Evolutionary conservation across 495 filamentous ascomycete species (phyloP), one percentile per base, ranked within the genome.

Genomic region (Daldinia vernicosa): DNA sequence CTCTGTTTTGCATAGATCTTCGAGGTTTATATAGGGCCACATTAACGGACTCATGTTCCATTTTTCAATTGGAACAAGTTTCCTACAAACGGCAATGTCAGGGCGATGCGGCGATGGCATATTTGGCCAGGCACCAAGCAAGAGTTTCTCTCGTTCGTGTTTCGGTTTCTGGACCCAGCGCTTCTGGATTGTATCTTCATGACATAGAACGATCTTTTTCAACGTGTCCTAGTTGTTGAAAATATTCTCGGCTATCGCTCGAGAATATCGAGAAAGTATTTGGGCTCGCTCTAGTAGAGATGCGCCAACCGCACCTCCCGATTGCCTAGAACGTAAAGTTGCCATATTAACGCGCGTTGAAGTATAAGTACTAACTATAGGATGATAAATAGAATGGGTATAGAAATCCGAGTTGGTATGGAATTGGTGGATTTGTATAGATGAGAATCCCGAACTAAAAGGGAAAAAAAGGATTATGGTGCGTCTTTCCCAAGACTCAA

Each of bases 21-120:
- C 84, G 17, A 80, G 76, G 53, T 87, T 88, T 51, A 86, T 79
- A 55, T 78, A 74, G 0, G 85, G 86, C 75, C 78, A 83, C 61
- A 80, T 47, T 8, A 68, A 65, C 3, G 50, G 24, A 27, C 3
- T 5, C 1, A 19, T 15, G 30, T 62, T 47, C 24, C 2, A 30
- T 37, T 43, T 5, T 60, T 28, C 70, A 74, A 30, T 22, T 24
- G 43, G 19, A 24, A 47, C 3, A 22, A 22, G 43, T 12, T 24
- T 5, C 17, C 43, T 47, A 22, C 24, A 47, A 47, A 39, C 24
- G 60, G 35, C 17, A 26, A 70, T 0, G 39, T 76, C 45, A n/a
- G 70, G 65, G 69, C 67, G 57, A 56, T 69, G 70, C 14, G 24
- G 51, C 45, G 11, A 3, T 28, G 58, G 63, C 59, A 72, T 63